These are phyloP conservation scores for Sporobolomyces phaffii DNA, from an alignment of 768 basidiomycete genomes.

Conservation along the genomic window DNA sequence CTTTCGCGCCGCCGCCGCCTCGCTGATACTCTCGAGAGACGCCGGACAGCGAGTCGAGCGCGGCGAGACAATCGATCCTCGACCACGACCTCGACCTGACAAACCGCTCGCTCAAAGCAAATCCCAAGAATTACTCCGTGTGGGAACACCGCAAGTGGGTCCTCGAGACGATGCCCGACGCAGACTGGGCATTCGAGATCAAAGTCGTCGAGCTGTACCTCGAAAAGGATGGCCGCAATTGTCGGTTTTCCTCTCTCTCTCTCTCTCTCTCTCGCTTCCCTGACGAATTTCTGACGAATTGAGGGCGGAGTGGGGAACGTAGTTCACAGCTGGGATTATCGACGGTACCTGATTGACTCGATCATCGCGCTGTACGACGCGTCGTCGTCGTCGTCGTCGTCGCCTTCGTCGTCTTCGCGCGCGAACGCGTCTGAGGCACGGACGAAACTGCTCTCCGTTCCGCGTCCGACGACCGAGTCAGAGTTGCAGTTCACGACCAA, in stretches of 20 bases:
- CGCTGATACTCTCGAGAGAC: no score
- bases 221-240: constrained; percentile 83
- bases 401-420: no score
- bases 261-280: not conserved
- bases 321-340: constrained; percentile 96
- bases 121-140: constrained; percentile 97
- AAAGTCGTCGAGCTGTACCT: constrained; percentile 87
- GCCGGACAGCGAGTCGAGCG: constrained; percentile 19
- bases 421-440: not conserved
- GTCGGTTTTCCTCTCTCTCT: constrained; percentile 52
- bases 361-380: constrained; percentile 51
- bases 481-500: constrained; percentile 79
- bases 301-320: no score
- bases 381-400: no score
- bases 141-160: constrained; percentile 99
- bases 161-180: constrained; percentile 71
- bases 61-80: constrained; percentile 61
- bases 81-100: constrained; percentile 73
- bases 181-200: constrained; percentile 78
- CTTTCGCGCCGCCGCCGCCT: not conserved
- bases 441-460: constrained; percentile 45
- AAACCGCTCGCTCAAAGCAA: constrained; percentile 66
- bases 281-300: not conserved
- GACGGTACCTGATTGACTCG: constrained; percentile 71
- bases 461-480: constrained; percentile 49